Evolutionary conservation across 2,329 filamentous ascomycete genomes (phyloP), one percentile per base, ranked within the genome.

Genomic region (Remersonia thermophila): DNA sequence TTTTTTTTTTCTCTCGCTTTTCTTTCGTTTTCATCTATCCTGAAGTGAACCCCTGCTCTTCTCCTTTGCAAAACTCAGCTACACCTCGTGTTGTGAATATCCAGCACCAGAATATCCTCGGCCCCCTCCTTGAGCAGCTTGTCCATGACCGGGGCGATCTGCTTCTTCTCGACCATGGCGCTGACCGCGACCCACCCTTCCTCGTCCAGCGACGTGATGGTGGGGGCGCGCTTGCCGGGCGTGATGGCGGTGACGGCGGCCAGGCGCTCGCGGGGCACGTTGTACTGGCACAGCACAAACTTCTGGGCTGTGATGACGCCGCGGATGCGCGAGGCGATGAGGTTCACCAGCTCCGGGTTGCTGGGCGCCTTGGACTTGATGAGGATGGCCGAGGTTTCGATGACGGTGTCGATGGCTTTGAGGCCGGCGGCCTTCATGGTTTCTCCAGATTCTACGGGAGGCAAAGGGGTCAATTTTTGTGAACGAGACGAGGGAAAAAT

Each of bases 341-440:
- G 68, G 15, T 89, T 74, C 37, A 96, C 80, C 39, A 95, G 68
- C 44, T 78, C 75, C 3, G 77, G 73, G 59, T 94, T 83, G 42
- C 80, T 83, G 4, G 87, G 80, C 39, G 77, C 73, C 55, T 80
- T 85, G 29, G 86, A 94, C 65, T 89, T 89, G 67, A 98, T 87
- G 40, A 98, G 72, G 32, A 95, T 80, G 23, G 91, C 87, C 13
- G 80, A 83, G 37, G 82, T 87, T 39, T 85, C 78, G 35, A 95
- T 72, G 17, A 98, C 86, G 2, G 91, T 98, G 50, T 91, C 86
- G 50, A 96, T 95, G 38, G 89, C 80, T 62, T 86, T 87, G 34
- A 98, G 71, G 16, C 91, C 91, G 30, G 89, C 89, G 14, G 89
- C 91, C 53, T 83, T 82, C 91, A 98, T 98, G 0, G 91, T 98